Evolutionary conservation across 2,329 filamentous ascomycete species (phyloP).

Genomic region (Talaromyces funiculosus): DNA sequence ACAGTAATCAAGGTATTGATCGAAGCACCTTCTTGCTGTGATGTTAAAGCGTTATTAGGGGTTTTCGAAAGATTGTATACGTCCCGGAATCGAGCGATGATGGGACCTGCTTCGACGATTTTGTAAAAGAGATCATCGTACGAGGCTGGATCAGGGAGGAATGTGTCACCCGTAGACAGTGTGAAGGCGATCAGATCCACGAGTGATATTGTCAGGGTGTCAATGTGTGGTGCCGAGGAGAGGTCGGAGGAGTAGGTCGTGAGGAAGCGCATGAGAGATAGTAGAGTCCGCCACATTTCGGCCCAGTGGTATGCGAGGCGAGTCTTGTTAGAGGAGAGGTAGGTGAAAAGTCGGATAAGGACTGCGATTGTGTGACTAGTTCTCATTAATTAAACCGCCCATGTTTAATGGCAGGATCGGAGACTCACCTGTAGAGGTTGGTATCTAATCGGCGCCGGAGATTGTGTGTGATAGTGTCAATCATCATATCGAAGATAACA

Average conservation of each 20-base stretch:
- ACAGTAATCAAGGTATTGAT: slow-evolving; percentile 81
- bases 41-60: slow-evolving; percentile 17
- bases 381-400: neutral
- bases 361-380: slow-evolving; percentile 67
- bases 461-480: slow-evolving; percentile 93
- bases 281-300: slow-evolving; percentile 83
- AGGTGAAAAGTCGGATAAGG: slow-evolving; percentile 74
- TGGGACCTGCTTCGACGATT: slow-evolving; percentile 82
- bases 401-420: no score
- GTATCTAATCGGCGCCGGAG: slow-evolving; percentile 78
- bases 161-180: slow-evolving; percentile 80
- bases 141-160: slow-evolving; percentile 76
- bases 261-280: slow-evolving; percentile 84
- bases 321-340: slow-evolving; percentile 74
- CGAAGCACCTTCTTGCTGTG: slow-evolving; percentile 45
- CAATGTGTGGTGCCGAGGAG: slow-evolving; percentile 61
- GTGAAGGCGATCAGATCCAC: slow-evolving; percentile 79
- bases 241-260: slow-evolving; percentile 80
- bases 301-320: slow-evolving; percentile 89
- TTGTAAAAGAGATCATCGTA: slow-evolving; percentile 99
- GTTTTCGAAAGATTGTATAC: slow-evolving; percentile 52
- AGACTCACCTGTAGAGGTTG: slow-evolving; percentile 63
- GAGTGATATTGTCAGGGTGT: slow-evolving; percentile 67
- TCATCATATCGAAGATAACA: slow-evolving; percentile 75
- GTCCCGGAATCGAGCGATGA: slow-evolving; percentile 74